Conservation (phyloP, 1,139 yeast species). For the Arxiozyma bovina region DNA sequence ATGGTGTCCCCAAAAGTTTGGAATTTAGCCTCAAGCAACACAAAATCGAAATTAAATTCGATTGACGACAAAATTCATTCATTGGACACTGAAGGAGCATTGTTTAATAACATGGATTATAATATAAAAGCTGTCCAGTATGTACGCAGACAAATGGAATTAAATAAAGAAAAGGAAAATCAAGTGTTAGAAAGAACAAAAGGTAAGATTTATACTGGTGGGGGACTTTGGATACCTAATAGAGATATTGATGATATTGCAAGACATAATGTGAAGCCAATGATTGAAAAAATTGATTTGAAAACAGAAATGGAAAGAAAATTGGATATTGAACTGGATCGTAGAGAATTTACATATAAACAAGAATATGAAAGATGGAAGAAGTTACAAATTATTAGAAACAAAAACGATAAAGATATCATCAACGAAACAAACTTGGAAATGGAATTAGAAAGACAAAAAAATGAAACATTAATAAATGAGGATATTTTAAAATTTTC, state of each 20-base stretch:
- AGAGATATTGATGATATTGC: conserved; percentile 76
- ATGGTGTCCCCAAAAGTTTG: conserved; percentile 7
- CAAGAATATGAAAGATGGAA: conserved; percentile 31
- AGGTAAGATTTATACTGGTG: conserved; percentile 57
- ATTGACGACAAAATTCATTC: neutral
- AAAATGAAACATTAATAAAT: neutral
- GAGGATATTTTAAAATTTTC: conserved; percentile 2
- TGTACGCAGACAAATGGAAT: conserved; percentile 31
- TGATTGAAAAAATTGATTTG: conserved; percentile 44
- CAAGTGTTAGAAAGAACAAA: conserved; percentile 12
- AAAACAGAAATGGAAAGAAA: conserved; percentile 52
- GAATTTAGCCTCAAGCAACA: conserved; percentile 4
- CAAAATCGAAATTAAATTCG: neutral
- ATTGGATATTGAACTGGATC: conserved; percentile 18
- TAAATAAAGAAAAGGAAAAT: conserved; percentile 9
- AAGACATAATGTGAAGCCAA: conserved; percentile 69
- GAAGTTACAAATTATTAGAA: conserved; percentile 24
- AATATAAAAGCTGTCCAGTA: conserved; percentile 60
- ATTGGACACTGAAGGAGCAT: conserved; percentile 9
- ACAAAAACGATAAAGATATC: conserved; percentile 6
- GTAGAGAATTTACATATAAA: conserved; percentile 3
- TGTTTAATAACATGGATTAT: conserved; percentile 32
- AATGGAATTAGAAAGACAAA: neutral
- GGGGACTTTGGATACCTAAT: conserved; percentile 71
- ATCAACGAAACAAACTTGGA: neutral